Conservation (phyloP, 2,329 filamentous ascomycete species). For the Ceratocystis lukuohia region DNA sequence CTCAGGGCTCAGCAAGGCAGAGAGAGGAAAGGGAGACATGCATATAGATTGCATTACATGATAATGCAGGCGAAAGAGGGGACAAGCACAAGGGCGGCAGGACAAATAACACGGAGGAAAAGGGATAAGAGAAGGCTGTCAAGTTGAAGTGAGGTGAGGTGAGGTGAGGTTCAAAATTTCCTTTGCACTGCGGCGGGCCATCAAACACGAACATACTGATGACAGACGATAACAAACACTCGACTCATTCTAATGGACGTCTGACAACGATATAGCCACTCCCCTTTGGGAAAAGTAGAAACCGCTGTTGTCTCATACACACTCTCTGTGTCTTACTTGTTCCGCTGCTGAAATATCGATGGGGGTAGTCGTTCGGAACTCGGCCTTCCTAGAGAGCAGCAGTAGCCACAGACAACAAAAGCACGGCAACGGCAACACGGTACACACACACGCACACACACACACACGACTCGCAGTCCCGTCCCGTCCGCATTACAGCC, state of each 20-base stretch:
- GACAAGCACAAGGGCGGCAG: not conserved
- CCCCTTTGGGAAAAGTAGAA: not conserved
- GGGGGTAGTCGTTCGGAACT: not conserved
- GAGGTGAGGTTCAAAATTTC: not conserved
- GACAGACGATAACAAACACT: not conserved
- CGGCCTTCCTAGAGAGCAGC: not conserved
- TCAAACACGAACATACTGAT: not conserved
- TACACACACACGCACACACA: too few relatives aligned
- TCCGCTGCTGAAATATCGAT: not conserved
- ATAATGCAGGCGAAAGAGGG: not conserved
- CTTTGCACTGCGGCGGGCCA: not conserved
- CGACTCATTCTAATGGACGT: not conserved
- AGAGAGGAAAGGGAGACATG: not conserved
- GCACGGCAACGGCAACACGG: not conserved
- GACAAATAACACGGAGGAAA: not conserved
- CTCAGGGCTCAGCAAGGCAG: constrained; percentile 1
- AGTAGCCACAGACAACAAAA: not conserved
- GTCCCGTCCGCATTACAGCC: too few relatives aligned
- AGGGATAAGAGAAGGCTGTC: not conserved
- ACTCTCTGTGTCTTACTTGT: not conserved
- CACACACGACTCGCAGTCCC: too few relatives aligned
- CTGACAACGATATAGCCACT: not conserved
- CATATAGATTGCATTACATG: not conserved
- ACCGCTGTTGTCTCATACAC: not conserved
- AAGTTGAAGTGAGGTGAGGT: not conserved